Evolutionary conservation across 2,329 filamentous ascomycete species (phyloP), one percentile per base, ranked within the genome.

Genomic region (Colletotrichum sp.): DNA sequence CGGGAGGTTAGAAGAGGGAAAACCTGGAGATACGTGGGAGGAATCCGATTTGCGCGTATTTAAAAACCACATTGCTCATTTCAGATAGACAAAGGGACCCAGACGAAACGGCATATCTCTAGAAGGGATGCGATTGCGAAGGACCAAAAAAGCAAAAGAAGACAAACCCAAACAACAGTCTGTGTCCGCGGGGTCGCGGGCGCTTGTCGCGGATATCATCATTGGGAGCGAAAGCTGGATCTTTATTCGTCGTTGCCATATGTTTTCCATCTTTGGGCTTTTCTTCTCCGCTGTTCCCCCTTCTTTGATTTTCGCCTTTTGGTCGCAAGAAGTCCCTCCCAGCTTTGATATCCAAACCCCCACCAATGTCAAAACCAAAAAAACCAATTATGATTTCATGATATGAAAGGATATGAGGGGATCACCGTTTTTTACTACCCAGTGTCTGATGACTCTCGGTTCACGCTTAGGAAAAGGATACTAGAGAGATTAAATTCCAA

Each of bases 371-470:
- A 64, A 28, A 72, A 10, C 55, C 24, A 58, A 58, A 30, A 52
- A 68, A 60, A 58, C 52, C 13, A 68, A 32, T 73, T 58, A 75
- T 68, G 70, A 75, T 75, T 75, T 73, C 70, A 73, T 52, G 73
- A 75, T 73, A 75, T 48, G 70, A 73, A 72, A 55, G 57, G 69
- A 60, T 28, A 68, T 24, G 13, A 34, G 60, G n/a, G 26, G 52
- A 32, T n/a, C 48, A 8, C 21, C 38, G 18, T n/a, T 48, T 61
- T 16, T n/a, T 21, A 38, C 21, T 28, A 36, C 36, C 32, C 8
- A 52, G 13, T 65, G 26, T 48, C 34, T 26, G n/a, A 43, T 34
- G 21, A n/a, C 43, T 48, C n/a, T 43, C 32, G 21, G 15, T 36
- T 38, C 5, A 38, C 21, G 21, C 36, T 64, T 34, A 34, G 24